Evolutionary conservation across 2,329 filamentous ascomycete genomes (phyloP), one percentile per base, ranked within the genome.

Genomic region (Canariomyces notabilis): DNA sequence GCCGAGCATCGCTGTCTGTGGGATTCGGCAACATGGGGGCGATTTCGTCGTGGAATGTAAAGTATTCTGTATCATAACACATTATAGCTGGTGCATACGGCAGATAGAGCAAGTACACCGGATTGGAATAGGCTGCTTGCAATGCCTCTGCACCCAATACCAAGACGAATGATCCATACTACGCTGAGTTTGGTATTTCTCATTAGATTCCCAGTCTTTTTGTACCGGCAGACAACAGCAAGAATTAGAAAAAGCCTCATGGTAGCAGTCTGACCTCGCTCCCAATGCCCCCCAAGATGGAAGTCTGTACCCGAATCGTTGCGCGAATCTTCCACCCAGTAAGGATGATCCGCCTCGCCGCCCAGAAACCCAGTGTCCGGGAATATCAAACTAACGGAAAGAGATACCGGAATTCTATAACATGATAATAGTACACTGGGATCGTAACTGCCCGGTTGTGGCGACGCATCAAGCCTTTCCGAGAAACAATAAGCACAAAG

Each of bases 371-470:
- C 19, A 9, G 12, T 22, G 23, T 29, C 29, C 16, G 19, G 43
- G 45, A 44, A 46, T 43, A 43, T 42, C 46, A 37, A 42, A 37
- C 22, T 33, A 43, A 51, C 44, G n/a, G 37, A 44, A 46, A 53
- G 45, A 41, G 42, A 41, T 20, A 48, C 36, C 38, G 39, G 48
- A 57, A 41, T 44, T 55, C 58, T 61, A 61, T 62, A 50, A 47
- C 50, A 42, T n/a, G n/a, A n/a, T 64, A 64, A 61, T 61, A 59
- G 62, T 62, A 63, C 61, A 65, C 49, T 34, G 31, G 21, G 37
- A 42, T 42, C 49, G 36, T 47, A 18, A 33, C 35, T 39, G 26
- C 44, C 37, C 36, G 31, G 23, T n/a, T 34, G n/a, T 44, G 33
- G 33, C 34, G 40, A 35, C 44, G 43, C 36, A 29, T 29, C 3